Base-by-base conservation (phyloP, 441 rosid species). In the Flueggea neowawraea region DNA sequence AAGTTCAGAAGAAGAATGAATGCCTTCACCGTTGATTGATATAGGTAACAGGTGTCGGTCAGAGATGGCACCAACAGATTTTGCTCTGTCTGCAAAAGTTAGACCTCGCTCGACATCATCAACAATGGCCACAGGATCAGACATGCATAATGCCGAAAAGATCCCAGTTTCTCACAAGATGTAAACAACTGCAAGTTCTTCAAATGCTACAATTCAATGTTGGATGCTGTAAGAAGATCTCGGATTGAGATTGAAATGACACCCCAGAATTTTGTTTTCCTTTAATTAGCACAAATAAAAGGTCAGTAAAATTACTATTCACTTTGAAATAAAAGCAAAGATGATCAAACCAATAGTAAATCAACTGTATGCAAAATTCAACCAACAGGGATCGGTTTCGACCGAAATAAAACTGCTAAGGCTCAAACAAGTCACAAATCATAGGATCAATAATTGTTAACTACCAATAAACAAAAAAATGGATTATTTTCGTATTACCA, bases 121-220 rank as follows among this genome's bases (percentile, higher is more conserved):
- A 69, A 57, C 71, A 64, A 57, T 71, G 75, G 83, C 85, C 89
- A 71, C 84, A 48, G 76, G 82, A 70, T 78, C 80, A 88, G 98
- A 86, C 99, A 94, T 95, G 96, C 96, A 94, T 73, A 85, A 83
- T 77, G 78, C 75, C 80, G 60, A 58, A 72, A 71, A 73, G 73
- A 48, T 65, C 52, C 74, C 82, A 63, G 59, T 65, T 71, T 58
- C 78, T 81, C 39, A 61, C 66, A 59, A 65, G 64, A 50, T 47
- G 57, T 70, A n/a, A 60, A 48, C 62, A 55, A 72, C 56, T 52
- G 61, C 31, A 63, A 74, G 63, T 63, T 55, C 61, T 72, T 75
- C 69, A 73, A 72, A 45, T 32, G 60, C 67, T 65, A 47, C n/a
- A 36, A 47, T 54, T 70, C 73, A 71, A 67, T 45, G 58, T 66